phyloP scores from a whole-genome alignment of 2,329 filamentous ascomycete species.

The Xylaria sp. region DNA sequence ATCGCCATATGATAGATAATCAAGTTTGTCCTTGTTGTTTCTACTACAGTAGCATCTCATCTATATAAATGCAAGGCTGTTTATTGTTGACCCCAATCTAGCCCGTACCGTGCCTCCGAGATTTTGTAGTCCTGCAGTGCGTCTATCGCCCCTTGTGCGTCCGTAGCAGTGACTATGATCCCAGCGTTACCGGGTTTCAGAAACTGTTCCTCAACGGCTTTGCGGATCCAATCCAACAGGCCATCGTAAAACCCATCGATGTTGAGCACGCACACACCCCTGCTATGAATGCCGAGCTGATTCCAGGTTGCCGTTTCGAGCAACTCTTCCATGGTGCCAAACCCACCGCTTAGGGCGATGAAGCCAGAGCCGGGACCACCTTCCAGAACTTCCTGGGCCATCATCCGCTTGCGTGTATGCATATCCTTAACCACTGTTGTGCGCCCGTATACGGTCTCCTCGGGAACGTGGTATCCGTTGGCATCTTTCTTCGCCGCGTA shows the following conservation, averaged over 20 bases:
- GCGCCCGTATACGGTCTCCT: slow-evolving; percentile 75
- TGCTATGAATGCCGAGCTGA: slow-evolving; percentile 89
- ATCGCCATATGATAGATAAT: not conserved
- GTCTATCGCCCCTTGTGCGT: slow-evolving; percentile 76
- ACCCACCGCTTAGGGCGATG: slow-evolving; percentile 85
- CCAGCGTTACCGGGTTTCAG: slow-evolving; percentile 75
- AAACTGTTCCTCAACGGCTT: slow-evolving; percentile 80
- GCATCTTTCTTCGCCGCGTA: slow-evolving; percentile 59
- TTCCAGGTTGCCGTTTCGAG: slow-evolving; percentile 95
- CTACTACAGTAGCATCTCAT: slow-evolving; percentile 16
- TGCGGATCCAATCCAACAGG: slow-evolving; percentile 82
- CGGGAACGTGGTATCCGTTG: slow-evolving; percentile 69
- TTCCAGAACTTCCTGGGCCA: slow-evolving; percentile 87
- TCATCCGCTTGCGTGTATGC: slow-evolving; percentile 94
- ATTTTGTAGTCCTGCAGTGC: slow-evolving; percentile 79
- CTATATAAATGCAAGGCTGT: slow-evolving; percentile 14
- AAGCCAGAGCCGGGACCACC: slow-evolving; percentile 89
- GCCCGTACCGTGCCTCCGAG: slow-evolving; percentile 78
- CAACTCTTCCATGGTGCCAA: slow-evolving; percentile 95
- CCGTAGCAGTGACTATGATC: slow-evolving; percentile 82
- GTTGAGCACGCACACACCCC: slow-evolving; percentile 84
- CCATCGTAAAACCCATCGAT: slow-evolving; percentile 94
- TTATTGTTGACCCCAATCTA: slow-evolving; percentile 74
- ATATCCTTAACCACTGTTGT: slow-evolving; percentile 94
- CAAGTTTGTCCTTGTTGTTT: not conserved